Evolutionary conservation across 192 early-diverging fungal genomes (phyloP).

Genomic region (Entomortierella lignicola): DNA sequence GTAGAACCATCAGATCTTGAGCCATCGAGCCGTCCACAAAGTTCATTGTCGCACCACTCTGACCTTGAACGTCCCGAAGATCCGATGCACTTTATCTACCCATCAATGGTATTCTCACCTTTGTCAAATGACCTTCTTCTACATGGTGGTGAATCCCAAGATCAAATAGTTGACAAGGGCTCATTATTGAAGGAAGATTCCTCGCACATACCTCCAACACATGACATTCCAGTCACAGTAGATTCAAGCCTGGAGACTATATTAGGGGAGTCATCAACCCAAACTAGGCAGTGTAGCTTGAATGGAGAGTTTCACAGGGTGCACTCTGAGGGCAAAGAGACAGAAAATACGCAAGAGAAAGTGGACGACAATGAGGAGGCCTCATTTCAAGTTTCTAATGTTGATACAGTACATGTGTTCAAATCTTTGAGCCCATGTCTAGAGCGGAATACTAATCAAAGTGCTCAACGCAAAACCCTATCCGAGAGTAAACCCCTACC

Average conservation of each 20-base stretch:
- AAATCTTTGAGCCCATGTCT: no score
- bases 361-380: no score
- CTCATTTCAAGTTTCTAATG: no score
- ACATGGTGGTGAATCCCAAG: background rate
- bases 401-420: no score
- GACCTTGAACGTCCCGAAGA: constrained; percentile 11
- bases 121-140: background rate
- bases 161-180: background rate
- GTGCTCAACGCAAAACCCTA: no score
- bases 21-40: constrained; percentile 22
- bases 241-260: constrained; percentile 33
- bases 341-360: background rate
- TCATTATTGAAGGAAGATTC: background rate
- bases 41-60: constrained; percentile 30
- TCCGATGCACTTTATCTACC: constrained; percentile 38
- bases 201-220: constrained; percentile 15
- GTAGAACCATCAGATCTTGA: constrained; percentile 39
- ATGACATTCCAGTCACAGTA: constrained; percentile 24
- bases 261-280: background rate
- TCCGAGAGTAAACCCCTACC: no score
- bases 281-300: background rate
- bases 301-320: background rate
- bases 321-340: background rate
- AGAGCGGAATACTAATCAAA: no score
- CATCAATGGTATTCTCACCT: constrained; percentile 34